A percentile compares a stretch with the other conserved stretches of the same genome.
Conservation (phyloP, 441 rosid species). For the Croton setiger region DNA sequence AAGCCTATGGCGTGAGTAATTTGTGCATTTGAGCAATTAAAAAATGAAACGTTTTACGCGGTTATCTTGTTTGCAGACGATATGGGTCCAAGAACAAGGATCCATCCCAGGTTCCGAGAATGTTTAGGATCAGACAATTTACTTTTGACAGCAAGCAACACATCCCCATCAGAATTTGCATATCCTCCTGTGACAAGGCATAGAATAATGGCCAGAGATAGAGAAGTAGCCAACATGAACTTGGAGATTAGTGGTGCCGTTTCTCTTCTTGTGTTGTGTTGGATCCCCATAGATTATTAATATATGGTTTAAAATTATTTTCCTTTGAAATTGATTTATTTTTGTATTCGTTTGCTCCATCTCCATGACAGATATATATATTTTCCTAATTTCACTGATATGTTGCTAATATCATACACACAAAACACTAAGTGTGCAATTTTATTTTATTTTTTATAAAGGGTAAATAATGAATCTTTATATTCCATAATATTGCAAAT, state of each 20-base stretch:
- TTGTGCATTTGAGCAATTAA: not conserved
- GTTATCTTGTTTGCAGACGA: conserved; percentile 63
- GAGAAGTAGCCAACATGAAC: not conserved
- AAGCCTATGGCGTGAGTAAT: too few relatives aligned
- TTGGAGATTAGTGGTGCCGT: not conserved
- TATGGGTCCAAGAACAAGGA: conserved; percentile 80
- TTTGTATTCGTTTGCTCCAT: too few relatives aligned
- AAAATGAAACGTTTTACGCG: not conserved
- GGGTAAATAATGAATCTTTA: too few relatives aligned
- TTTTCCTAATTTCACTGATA: too few relatives aligned
- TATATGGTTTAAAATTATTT: too few relatives aligned
- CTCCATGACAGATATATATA: too few relatives aligned
- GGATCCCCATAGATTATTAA: too few relatives aligned
- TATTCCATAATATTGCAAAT: too few relatives aligned
- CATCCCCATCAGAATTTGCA: conserved; percentile 49
- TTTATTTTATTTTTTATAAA: too few relatives aligned
- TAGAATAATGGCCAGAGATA: not conserved
- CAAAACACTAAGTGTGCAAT: too few relatives aligned
- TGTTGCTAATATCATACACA: too few relatives aligned
- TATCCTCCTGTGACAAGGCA: not conserved
- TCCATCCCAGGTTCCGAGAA: conserved; percentile 78
- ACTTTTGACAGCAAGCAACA: conserved; percentile 45
- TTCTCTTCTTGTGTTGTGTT: not conserved
- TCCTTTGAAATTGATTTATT: too few relatives aligned
- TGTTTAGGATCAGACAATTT: conserved; percentile 64